Conservation (phyloP, 768 basidiomycete genomes). For the Pseudohyphozyma bogoriensis region DNA sequence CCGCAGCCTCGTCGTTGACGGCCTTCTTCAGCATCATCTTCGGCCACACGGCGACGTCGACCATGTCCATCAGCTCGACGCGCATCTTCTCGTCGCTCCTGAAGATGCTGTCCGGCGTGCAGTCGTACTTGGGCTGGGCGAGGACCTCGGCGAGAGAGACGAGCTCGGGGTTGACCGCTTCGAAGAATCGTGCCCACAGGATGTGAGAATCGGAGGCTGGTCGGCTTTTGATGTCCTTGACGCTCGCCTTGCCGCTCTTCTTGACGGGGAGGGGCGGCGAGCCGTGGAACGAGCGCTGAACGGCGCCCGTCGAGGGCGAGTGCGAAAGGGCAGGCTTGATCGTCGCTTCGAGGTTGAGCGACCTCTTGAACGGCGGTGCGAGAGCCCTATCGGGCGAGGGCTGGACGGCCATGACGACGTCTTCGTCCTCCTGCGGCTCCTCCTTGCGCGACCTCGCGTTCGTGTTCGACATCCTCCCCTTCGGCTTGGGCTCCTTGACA, state of each 20-base stretch:
- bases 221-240: no score
- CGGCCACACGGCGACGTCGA: slow-evolving; percentile 2
- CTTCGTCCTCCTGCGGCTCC: background rate
- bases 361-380: slow-evolving; percentile 25
- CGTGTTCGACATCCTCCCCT: background rate
- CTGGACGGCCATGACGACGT: no score
- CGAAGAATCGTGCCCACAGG: slow-evolving; percentile 13
- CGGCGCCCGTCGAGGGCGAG: background rate
- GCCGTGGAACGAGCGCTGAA: background rate
- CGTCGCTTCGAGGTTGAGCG: slow-evolving; percentile 10
- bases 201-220: background rate
- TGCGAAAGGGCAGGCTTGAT: slow-evolving; percentile 11
- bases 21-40: background rate
- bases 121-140: background rate
- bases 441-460: background rate
- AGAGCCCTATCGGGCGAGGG: slow-evolving; percentile 16
- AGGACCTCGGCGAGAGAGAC: slow-evolving; percentile 16
- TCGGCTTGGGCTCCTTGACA: background rate
- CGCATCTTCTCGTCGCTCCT: background rate
- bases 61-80: background rate
- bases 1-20: background rate
- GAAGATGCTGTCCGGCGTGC: slow-evolving; percentile 8
- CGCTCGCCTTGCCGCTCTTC: background rate
- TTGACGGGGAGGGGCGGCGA: background rate
- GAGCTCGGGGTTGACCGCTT: background rate